These are phyloP conservation scores for Fusarium sp. DNA, from an alignment of 2,329 filamentous ascomycete species.

Conservation along the genomic window DNA sequence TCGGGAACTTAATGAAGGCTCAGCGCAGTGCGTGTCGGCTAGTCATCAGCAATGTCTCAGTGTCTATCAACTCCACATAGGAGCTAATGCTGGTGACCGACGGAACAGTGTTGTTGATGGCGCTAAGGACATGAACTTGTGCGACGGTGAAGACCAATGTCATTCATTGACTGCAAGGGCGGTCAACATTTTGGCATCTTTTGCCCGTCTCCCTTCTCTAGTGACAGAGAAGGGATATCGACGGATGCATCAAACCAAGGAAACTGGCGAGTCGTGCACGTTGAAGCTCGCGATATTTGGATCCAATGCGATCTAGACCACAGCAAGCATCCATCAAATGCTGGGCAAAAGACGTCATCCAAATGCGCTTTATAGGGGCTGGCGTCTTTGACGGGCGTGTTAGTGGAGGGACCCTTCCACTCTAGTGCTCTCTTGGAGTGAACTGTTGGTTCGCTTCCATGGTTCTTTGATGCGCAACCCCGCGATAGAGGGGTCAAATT, in stretches of 20 bases:
- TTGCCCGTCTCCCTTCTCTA: not conserved
- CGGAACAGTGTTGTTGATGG: slow-evolving; percentile 11
- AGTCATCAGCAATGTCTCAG: slow-evolving; percentile 39
- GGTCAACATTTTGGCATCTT: slow-evolving; percentile 14
- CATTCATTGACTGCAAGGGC: slow-evolving; percentile 3
- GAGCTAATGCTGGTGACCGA: slow-evolving; percentile 1
- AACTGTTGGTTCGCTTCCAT: slow-evolving; percentile 24
- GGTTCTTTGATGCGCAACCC: slow-evolving; percentile 21
- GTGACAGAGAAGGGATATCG: not conserved
- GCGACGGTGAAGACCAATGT: not conserved
- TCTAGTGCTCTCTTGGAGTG: slow-evolving; percentile 10
- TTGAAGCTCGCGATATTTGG: slow-evolving; percentile 1
- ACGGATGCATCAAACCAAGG: slow-evolving; percentile 22
- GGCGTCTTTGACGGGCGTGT: slow-evolving; percentile 10
- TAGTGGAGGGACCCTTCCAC: slow-evolving; percentile 24
- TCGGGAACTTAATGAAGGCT: slow-evolving; percentile 17
- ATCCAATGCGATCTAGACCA: slow-evolving; percentile 36
- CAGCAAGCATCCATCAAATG: slow-evolving; percentile 2
- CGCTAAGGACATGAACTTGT: slow-evolving; percentile 18
- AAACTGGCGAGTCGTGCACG: slow-evolving; percentile 19
- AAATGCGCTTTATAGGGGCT: slow-evolving; percentile 22
- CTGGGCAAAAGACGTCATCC: slow-evolving; percentile 33
- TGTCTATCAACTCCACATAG: slow-evolving; percentile 10
- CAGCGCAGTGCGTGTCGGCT: slow-evolving; percentile 16
- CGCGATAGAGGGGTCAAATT: slow-evolving; percentile 37